Evolutionary conservation across 768 basidiomycete species (phyloP).

Genomic region (Sarcodon sp.): DNA sequence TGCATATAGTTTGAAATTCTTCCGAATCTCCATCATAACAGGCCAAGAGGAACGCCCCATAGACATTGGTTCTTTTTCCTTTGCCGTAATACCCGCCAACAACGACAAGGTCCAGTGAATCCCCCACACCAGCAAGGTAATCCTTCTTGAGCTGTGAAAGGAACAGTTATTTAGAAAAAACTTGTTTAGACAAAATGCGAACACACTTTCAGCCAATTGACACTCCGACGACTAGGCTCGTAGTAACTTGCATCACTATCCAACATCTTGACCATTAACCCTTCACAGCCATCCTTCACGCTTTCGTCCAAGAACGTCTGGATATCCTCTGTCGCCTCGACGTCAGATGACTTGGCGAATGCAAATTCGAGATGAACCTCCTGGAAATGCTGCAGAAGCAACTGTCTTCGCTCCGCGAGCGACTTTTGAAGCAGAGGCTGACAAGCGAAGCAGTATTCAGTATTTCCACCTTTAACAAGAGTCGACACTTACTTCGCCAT

Average conservation of each 20-base stretch:
- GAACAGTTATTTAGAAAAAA: neutral
- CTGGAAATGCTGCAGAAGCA: conserved; percentile 72
- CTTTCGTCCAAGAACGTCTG: conserved; percentile 91
- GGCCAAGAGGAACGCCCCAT: conserved; percentile 95
- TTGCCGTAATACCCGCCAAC: conserved; percentile 96
- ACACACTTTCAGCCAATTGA: conserved; percentile 94
- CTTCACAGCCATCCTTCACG: conserved; percentile 97
- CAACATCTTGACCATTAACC: conserved; percentile 99
- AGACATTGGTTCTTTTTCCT: conserved; percentile 94
- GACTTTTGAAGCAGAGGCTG: conserved; percentile 77
- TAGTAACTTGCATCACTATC: conserved; percentile 87
- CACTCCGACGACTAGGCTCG: conserved; percentile 88
- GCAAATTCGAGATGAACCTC: conserved; percentile 81
- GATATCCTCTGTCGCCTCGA: conserved; percentile 86
- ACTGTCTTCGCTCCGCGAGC: conserved; percentile 60
- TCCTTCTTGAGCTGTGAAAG: conserved; percentile 85
- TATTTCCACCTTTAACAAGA: neutral
- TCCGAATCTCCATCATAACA: conserved; percentile 94
- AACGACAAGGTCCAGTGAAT: conserved; percentile 96
- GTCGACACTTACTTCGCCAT: conserved; percentile 66
- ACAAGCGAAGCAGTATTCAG: neutral
- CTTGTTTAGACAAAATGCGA: neutral
- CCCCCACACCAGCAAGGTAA: conserved; percentile 91
- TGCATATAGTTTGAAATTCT: conserved; percentile 95
- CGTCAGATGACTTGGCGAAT: conserved; percentile 86